phyloP scores from a whole-genome alignment of 345 rosid genomes.

The Boechera retrofracta region DNA sequence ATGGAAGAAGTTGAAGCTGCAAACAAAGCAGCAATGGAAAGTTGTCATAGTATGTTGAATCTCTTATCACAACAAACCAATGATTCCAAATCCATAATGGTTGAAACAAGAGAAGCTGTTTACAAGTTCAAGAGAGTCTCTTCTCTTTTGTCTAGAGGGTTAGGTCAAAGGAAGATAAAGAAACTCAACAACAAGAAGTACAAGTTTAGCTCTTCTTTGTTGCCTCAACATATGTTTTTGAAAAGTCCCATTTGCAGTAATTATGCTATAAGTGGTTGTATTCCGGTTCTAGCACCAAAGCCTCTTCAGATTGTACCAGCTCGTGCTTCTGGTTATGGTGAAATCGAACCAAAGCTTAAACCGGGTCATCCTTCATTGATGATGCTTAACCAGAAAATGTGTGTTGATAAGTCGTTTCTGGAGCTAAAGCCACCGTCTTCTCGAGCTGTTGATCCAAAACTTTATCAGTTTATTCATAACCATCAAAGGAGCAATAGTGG shows the following conservation, averaged over 20 bases:
- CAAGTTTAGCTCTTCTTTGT: conserved; percentile 51
- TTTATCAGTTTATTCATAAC: conserved; percentile 50
- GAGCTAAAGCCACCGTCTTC: conserved; percentile 55
- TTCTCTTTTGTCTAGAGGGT: conserved; percentile 52
- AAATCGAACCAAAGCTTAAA: conserved; percentile 39
- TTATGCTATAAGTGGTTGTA: neutral
- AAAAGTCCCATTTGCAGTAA: conserved; percentile 52
- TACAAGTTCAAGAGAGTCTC: conserved; percentile 61
- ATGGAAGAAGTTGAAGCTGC: conserved; percentile 63
- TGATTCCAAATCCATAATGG: conserved; percentile 50
- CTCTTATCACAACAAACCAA: conserved; percentile 55
- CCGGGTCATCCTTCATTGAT: conserved; percentile 29
- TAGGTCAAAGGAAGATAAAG: conserved; percentile 58
- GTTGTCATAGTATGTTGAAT: conserved; percentile 57
- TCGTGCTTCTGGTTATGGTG: conserved; percentile 15
- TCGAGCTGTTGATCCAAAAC: conserved; percentile 37
- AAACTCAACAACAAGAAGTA: conserved; percentile 42
- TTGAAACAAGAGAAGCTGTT: conserved; percentile 60
- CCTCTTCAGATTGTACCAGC: conserved; percentile 62
- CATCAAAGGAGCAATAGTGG: conserved; percentile 59
- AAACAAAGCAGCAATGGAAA: conserved; percentile 58
- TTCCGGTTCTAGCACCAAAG: conserved; percentile 57
- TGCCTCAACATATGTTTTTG: conserved; percentile 59
- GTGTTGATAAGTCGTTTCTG: conserved; percentile 50
- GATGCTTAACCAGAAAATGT: conserved; percentile 40